Conservation (phyloP, 805 yeast species). For the Wickerhamomyces hampshirensis region DNA sequence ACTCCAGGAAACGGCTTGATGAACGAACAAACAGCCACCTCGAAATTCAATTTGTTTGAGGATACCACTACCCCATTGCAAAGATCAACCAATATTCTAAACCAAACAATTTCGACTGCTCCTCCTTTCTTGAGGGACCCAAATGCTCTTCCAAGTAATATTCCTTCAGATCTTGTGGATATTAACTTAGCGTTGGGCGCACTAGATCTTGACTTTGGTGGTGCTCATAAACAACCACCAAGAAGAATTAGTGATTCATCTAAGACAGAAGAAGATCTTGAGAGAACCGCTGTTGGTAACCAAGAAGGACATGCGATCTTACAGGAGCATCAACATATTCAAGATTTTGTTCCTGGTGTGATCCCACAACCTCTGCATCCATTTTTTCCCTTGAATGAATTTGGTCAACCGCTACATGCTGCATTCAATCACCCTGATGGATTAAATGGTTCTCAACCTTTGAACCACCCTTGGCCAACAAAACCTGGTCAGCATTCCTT, state of each 20-base stretch:
- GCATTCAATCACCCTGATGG: conserved; percentile 17
- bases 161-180: conserved; percentile 20
- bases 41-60: conserved; percentile 20
- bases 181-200: conserved; percentile 25
- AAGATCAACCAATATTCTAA: conserved; percentile 18
- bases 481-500: conserved; percentile 21
- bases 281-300: conserved; percentile 4
- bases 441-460: conserved; percentile 13
- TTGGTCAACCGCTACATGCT: conserved; percentile 24
- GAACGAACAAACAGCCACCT: conserved; percentile 5
- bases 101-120: conserved; percentile 18
- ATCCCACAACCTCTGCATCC: conserved; percentile 24
- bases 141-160: conserved; percentile 7
- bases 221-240: too few relatives aligned
- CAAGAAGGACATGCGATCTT: too few relatives aligned
- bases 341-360: conserved; percentile 12
- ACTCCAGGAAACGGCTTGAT: conserved; percentile 11
- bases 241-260: too few relatives aligned
- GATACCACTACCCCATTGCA: conserved; percentile 20
- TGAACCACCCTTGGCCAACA: conserved; percentile 20
- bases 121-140: conserved; percentile 22
- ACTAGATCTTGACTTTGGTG: conserved; percentile 22
- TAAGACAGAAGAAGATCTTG: too few relatives aligned
- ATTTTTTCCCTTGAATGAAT: conserved; percentile 25
- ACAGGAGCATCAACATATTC: conserved; percentile 4